A percentile compares a stretch with the other conserved stretches of the same genome.
phyloP scores from a whole-genome alignment of 1,284 basidiomycete genomes.

The Trametes pubescens region DNA sequence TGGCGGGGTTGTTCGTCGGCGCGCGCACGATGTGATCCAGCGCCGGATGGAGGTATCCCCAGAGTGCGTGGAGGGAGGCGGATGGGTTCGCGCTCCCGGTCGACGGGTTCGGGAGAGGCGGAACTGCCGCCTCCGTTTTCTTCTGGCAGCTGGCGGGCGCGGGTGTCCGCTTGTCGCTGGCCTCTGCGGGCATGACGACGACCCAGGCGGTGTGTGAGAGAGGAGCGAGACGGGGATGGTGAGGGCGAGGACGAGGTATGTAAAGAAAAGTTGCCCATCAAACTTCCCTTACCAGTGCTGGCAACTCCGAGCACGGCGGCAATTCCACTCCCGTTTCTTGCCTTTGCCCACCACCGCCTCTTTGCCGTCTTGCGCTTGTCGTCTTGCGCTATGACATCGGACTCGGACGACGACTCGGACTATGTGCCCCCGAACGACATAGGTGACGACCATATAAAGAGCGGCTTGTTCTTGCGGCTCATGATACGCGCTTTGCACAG shows the following conservation, averaged over 20 bases:
- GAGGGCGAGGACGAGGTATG: constrained; percentile 18
- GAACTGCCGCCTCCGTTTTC: constrained; percentile 6
- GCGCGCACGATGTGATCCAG: constrained; percentile 77
- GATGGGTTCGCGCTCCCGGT: constrained; percentile 76
- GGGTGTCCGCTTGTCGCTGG: constrained; percentile 13
- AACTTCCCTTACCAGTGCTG: constrained; percentile 30
- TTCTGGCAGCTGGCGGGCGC: constrained; percentile 21
- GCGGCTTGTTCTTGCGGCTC: neutral
- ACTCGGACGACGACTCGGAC: constrained; percentile 73
- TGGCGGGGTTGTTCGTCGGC: constrained; percentile 62
- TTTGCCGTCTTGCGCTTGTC: no score
- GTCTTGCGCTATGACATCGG: constrained; percentile 49
- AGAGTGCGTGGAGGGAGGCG: constrained; percentile 71
- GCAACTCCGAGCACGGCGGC: constrained; percentile 18
- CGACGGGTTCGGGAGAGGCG: constrained; percentile 46
- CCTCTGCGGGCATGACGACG: constrained; percentile 28
- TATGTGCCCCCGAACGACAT: constrained; percentile 62
- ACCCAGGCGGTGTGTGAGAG: constrained; percentile 10
- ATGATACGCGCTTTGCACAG: constrained; percentile 9
- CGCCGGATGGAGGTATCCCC: constrained; percentile 77
- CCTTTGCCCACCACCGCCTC: constrained; percentile 23
- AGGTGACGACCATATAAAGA: constrained; percentile 4
- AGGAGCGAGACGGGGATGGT: constrained; percentile 2
- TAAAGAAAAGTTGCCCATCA: constrained; percentile 30
- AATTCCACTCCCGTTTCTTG: constrained; percentile 6